Conservation (phyloP, 768 basidiomycete species). For the Leccinum longicurvipes region DNA sequence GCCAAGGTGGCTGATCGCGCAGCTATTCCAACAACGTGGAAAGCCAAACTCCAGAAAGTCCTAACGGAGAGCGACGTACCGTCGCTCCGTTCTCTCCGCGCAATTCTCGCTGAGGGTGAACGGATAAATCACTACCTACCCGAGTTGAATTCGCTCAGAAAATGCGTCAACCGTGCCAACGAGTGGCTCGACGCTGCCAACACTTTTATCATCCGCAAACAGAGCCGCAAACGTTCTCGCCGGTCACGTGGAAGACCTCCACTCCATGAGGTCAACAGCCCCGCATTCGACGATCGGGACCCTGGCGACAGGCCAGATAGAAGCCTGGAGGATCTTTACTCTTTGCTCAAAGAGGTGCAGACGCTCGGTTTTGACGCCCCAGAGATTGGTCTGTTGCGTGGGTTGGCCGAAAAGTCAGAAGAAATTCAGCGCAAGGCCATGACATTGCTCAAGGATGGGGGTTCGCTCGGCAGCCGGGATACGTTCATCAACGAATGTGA, state of each 20-base stretch:
- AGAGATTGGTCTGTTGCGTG: slow-evolving; percentile 60
- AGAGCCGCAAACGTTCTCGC: slow-evolving; percentile 72
- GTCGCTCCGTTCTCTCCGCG: slow-evolving; percentile 69
- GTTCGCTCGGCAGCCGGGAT: slow-evolving; percentile 45
- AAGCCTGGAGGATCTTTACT: slow-evolving; percentile 65
- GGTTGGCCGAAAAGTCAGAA: slow-evolving; percentile 60
- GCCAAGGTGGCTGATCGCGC: slow-evolving; percentile 69
- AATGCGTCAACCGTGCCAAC: slow-evolving; percentile 76
- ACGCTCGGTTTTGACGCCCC: slow-evolving; percentile 79
- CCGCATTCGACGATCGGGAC: slow-evolving; percentile 40
- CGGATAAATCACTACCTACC: slow-evolving; percentile 73
- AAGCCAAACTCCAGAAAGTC: slow-evolving; percentile 59
- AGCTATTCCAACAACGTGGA: slow-evolving; percentile 72
- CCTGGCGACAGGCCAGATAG: slow-evolving; percentile 69
- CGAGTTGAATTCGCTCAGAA: slow-evolving; percentile 69
- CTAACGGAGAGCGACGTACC: slow-evolving; percentile 71
- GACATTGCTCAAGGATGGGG: slow-evolving; percentile 44
- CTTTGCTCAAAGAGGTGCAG: slow-evolving; percentile 68
- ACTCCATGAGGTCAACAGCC: slow-evolving; percentile 39
- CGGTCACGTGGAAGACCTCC: slow-evolving; percentile 56
- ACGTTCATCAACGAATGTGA: slow-evolving; percentile 68
- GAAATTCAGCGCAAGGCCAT: slow-evolving; percentile 56
- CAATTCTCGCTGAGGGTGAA: slow-evolving; percentile 85
- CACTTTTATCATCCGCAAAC: slow-evolving; percentile 73
- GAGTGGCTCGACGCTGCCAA: slow-evolving; percentile 89